Evolutionary conservation across 176 grass and related monocot genomes (phyloP).

Genomic region (Carex littledalei): DNA sequence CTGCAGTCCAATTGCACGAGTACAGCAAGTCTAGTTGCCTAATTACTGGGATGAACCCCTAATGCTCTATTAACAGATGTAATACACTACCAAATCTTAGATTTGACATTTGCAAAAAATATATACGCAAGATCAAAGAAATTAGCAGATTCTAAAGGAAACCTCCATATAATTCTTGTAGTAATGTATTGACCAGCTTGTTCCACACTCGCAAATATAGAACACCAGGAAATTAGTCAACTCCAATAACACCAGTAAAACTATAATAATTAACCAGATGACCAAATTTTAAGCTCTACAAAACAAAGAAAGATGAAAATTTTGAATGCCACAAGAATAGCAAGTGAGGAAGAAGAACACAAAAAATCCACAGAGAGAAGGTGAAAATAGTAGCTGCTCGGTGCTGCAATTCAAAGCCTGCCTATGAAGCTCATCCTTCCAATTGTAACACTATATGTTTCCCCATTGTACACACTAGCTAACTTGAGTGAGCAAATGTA

Average conservation of each 20-base stretch:
- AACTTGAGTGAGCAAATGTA: slow-evolving; percentile 19
- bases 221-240: not conserved
- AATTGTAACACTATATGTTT: slow-evolving; percentile 1
- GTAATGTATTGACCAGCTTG: not conserved
- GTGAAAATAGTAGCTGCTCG: slow-evolving; percentile 1
- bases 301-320: slow-evolving; percentile 3
- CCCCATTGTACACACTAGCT: slow-evolving; percentile 10
- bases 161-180: slow-evolving; percentile 2
- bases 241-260: slow-evolving; percentile 6
- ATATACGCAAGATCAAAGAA: not conserved
- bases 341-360: not conserved
- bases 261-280: slow-evolving; percentile 20
- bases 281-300: slow-evolving; percentile 26
- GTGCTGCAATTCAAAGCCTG: slow-evolving; percentile 17
- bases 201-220: slow-evolving; percentile 3
- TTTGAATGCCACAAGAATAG: not conserved
- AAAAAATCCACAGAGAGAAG: not conserved
- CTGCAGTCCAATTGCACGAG: not conserved
- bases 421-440: slow-evolving; percentile 12
- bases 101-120: not conserved
- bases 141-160: not conserved
- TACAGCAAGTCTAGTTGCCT: not conserved
- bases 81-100: not conserved
- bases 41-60: not conserved
- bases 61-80: not conserved